Evolutionary conservation across 129 eudicot species (phyloP).

Genomic region (sunflower (Helianthus annuus)): HanXRQr2.0-SUNRISE NC_035448.2:93286281-93286780

Average conservation of each 20-base stretch:
- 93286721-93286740: constrained; percentile 35
- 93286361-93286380: background rate
- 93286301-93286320: constrained; percentile 17
- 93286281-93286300: background rate
- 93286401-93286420: constrained; percentile 14
- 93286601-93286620: background rate
- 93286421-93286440: constrained; percentile 61
- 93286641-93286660: constrained; percentile 6
- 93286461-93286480: constrained; percentile 39
- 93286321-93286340: constrained; percentile 3
- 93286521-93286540: constrained; percentile 11
- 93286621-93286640: background rate
- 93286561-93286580: background rate
- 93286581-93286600: constrained; percentile 10
- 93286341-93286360: background rate
- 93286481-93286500: constrained; percentile 29
- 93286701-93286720: constrained; percentile 44
- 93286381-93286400: background rate
- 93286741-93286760: constrained; percentile 49
- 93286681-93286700: constrained; percentile 38
- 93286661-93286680: constrained; percentile 51
- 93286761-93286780: constrained; percentile 85
- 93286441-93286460: constrained; percentile 42
- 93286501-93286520: constrained; percentile 49
- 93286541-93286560: background rate